Conservation (phyloP, 1,284 basidiomycete species). For the Moniliophthora roreri region DNA sequence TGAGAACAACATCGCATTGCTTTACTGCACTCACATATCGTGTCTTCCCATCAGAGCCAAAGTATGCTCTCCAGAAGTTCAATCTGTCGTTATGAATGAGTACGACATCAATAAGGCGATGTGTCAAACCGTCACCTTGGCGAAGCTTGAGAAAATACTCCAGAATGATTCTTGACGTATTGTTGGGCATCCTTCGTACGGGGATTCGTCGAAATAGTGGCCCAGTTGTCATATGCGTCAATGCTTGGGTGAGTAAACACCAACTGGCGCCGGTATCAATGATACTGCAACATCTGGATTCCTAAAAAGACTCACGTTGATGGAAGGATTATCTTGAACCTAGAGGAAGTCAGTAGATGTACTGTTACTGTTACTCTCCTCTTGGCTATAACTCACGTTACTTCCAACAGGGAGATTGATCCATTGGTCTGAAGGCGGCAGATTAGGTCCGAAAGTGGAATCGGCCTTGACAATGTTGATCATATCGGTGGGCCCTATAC, state of each 20-base stretch:
- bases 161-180: constrained; percentile 50
- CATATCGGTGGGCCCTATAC: constrained; percentile 64
- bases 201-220: constrained; percentile 51
- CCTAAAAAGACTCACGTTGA: constrained; percentile 43
- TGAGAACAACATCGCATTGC: background rate
- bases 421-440: constrained; percentile 49
- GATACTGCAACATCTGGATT: background rate
- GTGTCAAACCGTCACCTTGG: constrained; percentile 40
- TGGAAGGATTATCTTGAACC: constrained; percentile 63
- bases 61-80: constrained; percentile 63
- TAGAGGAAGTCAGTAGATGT: constrained; percentile 8
- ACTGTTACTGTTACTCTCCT: background rate
- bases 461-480: constrained; percentile 49
- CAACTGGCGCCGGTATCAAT: constrained; percentile 32
- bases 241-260: constrained; percentile 65
- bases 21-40: constrained; percentile 40
- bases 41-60: constrained; percentile 43
- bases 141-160: constrained; percentile 57
- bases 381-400: constrained; percentile 30
- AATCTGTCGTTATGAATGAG: constrained; percentile 29
- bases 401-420: constrained; percentile 62
- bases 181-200: constrained; percentile 53
- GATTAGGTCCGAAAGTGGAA: constrained; percentile 40
- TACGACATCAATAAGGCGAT: constrained; percentile 6
- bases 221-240: constrained; percentile 69